Evolutionary conservation across 306 rosid genomes (phyloP), one percentile per base, ranked within the genome.

Genomic region (Acacia melanoxylon): DNA sequence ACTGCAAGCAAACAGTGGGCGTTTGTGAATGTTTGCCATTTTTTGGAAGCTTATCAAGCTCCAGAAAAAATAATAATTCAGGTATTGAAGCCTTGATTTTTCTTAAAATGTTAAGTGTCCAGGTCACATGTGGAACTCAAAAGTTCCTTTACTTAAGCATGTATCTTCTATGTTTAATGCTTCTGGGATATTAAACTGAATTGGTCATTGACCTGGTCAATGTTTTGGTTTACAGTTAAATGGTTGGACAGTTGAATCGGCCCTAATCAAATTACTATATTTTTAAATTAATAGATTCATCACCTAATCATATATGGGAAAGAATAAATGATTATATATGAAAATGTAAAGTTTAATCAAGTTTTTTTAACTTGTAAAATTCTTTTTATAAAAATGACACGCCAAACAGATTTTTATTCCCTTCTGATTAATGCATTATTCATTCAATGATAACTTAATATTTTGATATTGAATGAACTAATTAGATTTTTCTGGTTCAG

Each of bases 1-100:
- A 96, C 98, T 85, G 97, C 98, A 74, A 96, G 99, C 89, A 96
- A 93, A 86, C 99, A 96, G 86, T 96, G 99, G 99, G 99, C 99
- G 68, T 96, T 96, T 92, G 99, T 96, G 80, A 96, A 96, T 89
- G 99, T 96, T 85, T 96, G 99, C 91, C 99, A 96, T 84, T 96
- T 96, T 85, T 88, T 96, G 87, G 98, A 93, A 88, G 99, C 98
- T 77, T 96, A 93, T 88, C 99, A 96, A 83, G 99, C 99, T 80
- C 99, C 99, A 24, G 99, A 96, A 85, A 96, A 96, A 87, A 96
- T 96, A 72, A 96, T 96, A 81, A 97, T 96, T 35, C 99, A 96
- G 98, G 99, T 93, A 81, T 59, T 70, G 56, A 54, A 72, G 77
- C 72, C 11, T 72, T 12, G 65, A 61, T 72, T 80, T 76, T 33